Percentiles rank a stretch among this genome's conserved stretches.
Conservation (phyloP, 2,329 filamentous ascomycete species). For the Xylaria sp. region DNA sequence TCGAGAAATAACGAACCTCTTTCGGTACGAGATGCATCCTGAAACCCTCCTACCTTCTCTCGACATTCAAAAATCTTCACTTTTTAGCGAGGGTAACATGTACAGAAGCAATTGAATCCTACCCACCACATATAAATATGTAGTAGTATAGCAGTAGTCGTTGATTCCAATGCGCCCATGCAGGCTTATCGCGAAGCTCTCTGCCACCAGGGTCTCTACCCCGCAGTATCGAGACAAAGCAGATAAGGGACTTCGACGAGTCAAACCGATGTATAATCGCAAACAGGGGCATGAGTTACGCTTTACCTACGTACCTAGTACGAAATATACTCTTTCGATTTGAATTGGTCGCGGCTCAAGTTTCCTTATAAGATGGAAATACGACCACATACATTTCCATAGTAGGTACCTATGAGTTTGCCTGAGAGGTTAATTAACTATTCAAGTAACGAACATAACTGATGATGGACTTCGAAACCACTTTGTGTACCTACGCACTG, state of each 20-base stretch:
- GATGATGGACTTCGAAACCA: neutral
- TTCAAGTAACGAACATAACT: neutral
- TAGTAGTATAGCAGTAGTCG: slow-evolving; percentile 6
- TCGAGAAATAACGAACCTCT: slow-evolving; percentile 45
- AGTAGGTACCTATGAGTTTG: neutral
- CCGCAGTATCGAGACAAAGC: slow-evolving; percentile 13
- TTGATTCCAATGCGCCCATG: slow-evolving; percentile 14
- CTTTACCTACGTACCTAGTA: too few relatives aligned
- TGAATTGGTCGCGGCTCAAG: neutral
- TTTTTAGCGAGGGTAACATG: slow-evolving; percentile 4
- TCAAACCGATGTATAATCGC: slow-evolving; percentile 17
- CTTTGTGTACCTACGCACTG: neutral
- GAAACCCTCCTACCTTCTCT: slow-evolving; percentile 9
- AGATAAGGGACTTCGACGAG: slow-evolving; percentile 23
- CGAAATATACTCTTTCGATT: neutral
- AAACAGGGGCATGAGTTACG: neutral
- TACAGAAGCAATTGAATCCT: neutral
- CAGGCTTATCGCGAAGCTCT: slow-evolving; percentile 28
- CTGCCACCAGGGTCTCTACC: neutral
- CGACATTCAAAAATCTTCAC: neutral
- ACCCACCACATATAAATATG: neutral
- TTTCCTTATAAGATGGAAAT: neutral
- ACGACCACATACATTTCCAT: neutral
- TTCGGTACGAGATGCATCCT: slow-evolving; percentile 50
- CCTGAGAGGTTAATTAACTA: neutral